phyloP scores from a whole-genome alignment of 2,329 filamentous ascomycete species.

The Diaporthe citrichinensis region DNA sequence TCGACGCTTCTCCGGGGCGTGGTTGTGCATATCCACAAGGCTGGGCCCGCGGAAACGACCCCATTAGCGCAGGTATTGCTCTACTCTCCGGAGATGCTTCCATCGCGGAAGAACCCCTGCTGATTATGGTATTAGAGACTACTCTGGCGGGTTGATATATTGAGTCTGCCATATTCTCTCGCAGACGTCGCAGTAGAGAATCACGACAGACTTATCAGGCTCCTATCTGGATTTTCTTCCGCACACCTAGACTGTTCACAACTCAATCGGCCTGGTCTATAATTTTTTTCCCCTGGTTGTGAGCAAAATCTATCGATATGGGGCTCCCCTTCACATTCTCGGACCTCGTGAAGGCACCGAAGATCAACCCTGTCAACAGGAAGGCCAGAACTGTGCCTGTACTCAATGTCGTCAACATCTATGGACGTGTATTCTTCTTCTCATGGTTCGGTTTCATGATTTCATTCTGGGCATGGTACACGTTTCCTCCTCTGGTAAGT shows the following conservation, averaged over 20 bases:
- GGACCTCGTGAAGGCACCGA: conserved; percentile 69
- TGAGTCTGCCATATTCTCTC: conserved; percentile 1
- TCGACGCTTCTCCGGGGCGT: conserved; percentile 21
- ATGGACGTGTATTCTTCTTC: conserved; percentile 92
- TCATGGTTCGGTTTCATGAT: conserved; percentile 90
- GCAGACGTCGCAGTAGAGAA: background rate
- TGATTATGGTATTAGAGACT: conserved; percentile 20
- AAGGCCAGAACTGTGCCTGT: conserved; percentile 87
- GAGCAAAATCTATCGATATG: conserved; percentile 43
- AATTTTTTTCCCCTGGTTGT: background rate
- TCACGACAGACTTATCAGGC: background rate
- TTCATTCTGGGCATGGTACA: conserved; percentile 93
- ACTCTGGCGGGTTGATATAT: conserved; percentile 28
- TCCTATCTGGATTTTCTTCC: background rate
- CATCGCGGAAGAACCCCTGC: conserved; percentile 6
- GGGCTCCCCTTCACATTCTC: conserved; percentile 52
- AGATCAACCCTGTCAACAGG: conserved; percentile 85
- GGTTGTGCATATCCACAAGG: conserved; percentile 26
- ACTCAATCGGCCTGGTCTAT: background rate
- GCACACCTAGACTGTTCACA: background rate
- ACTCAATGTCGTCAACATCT: conserved; percentile 82
- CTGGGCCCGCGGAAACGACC: conserved; percentile 35
- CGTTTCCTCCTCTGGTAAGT: conserved; percentile 86
- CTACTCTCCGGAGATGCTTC: conserved; percentile 35
- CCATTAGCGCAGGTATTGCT: conserved; percentile 21